Percentiles rank a stretch among this genome's conserved stretches.
Evolutionary conservation across 208 protist species (phyloP).

Genomic region (Strigomonas culicis): DNA sequence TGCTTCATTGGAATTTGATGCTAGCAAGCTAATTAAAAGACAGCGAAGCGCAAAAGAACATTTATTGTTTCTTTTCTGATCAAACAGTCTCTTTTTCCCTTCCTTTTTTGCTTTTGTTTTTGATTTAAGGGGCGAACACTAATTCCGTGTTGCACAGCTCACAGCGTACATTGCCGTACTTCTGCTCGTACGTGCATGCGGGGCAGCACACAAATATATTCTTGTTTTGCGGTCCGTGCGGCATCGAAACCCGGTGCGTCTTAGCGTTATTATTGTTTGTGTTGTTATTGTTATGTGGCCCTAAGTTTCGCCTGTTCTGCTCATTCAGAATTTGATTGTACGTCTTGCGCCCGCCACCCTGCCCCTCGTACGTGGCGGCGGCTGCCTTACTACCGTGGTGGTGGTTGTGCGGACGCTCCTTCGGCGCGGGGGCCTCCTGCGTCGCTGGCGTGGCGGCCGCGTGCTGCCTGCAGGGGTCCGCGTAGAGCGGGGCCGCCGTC

Average conservation of each 20-base stretch:
- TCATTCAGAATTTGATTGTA: not conserved
- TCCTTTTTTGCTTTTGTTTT: not conserved
- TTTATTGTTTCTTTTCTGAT: constrained; percentile 7
- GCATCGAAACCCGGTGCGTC: not conserved
- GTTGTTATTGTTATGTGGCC: not conserved
- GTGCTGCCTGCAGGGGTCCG: not conserved
- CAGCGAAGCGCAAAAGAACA: constrained; percentile 12
- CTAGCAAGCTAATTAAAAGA: not conserved
- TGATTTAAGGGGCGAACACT: not conserved
- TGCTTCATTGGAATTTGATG: not conserved
- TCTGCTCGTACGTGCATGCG: constrained; percentile 40
- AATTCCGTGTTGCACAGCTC: constrained; percentile 24
- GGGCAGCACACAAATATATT: constrained; percentile 29
- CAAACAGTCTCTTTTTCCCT: not conserved
- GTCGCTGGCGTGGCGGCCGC: not conserved
- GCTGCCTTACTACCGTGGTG: not conserved
- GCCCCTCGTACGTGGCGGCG: too few species aligned
- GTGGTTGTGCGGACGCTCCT: not conserved
- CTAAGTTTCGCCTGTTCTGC: not conserved
- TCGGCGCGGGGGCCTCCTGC: not conserved
- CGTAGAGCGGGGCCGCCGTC: constrained; percentile 3
- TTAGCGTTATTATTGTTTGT: not conserved
- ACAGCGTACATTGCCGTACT: constrained; percentile 28
- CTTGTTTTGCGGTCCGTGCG: not conserved
- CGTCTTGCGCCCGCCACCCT: too few species aligned